Conservation (phyloP, 2,329 filamentous ascomycete genomes). For the Leptodontidium sp. region DNA sequence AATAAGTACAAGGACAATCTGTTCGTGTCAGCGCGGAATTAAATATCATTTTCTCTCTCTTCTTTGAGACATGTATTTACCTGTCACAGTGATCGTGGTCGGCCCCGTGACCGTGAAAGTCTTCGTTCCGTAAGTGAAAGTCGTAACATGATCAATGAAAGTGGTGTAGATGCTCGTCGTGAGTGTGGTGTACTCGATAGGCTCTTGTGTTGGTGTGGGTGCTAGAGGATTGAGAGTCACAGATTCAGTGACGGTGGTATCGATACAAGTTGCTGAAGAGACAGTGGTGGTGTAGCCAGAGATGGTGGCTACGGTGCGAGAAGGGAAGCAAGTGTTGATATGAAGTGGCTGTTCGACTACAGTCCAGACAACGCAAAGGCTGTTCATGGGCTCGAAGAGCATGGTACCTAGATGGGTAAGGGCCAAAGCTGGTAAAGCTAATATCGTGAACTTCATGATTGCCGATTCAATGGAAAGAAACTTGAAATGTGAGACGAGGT, state of each 20-base stretch:
- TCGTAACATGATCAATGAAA: background rate
- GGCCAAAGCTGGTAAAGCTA: constrained; percentile 9
- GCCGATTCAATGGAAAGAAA: background rate
- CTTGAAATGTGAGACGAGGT: background rate
- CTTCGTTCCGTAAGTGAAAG: constrained; percentile 3
- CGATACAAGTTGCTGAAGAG: constrained; percentile 17
- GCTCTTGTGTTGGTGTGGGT: background rate
- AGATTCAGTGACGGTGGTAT: constrained; percentile 17
- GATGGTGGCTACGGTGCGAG: constrained; percentile 12
- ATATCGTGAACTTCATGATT: constrained; percentile 16
- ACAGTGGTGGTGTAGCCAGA: constrained; percentile 10
- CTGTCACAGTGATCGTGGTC: background rate
- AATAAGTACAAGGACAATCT: constrained; percentile 9
- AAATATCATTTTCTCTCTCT: background rate
- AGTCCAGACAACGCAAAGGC: constrained; percentile 19
- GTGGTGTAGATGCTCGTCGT: background rate
- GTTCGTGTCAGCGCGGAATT: background rate
- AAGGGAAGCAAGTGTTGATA: constrained; percentile 16
- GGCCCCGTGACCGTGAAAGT: constrained; percentile 1
- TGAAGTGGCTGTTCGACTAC: constrained; percentile 12
- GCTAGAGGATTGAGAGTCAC: background rate
- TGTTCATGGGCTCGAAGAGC: constrained; percentile 19
- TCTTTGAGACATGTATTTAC: background rate
- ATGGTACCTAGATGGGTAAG: background rate
- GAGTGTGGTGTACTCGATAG: constrained; percentile 5